Evolutionary conservation across 208 protist genomes (phyloP).

Genomic region (Herpetomonas samuelpessoai): DNA sequence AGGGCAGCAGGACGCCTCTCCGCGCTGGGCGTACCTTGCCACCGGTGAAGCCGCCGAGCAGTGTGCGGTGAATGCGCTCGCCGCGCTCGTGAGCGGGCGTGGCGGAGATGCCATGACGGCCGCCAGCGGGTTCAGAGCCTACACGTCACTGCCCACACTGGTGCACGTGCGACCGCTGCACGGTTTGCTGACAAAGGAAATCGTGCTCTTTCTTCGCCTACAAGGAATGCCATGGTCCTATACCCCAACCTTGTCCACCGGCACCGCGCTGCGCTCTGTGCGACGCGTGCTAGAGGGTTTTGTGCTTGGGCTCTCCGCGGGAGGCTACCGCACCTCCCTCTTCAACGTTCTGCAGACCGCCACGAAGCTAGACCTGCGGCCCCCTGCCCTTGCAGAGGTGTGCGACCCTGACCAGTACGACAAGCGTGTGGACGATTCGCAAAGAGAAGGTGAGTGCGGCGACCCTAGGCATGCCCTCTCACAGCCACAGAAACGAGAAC

Average conservation of each 20-base stretch:
- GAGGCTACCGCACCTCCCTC: slow-evolving; percentile 57
- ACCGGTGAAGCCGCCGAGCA: too few species aligned
- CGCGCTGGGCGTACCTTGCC: too few species aligned
- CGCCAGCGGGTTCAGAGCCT: slow-evolving; percentile 33
- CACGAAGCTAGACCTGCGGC: slow-evolving; percentile 36
- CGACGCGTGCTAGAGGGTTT: slow-evolving; percentile 67
- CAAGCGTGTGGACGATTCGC: neutral
- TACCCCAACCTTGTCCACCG: slow-evolving; percentile 53
- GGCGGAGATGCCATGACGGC: slow-evolving; percentile 42
- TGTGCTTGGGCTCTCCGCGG: slow-evolving; percentile 39
- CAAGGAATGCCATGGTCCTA: slow-evolving; percentile 41
- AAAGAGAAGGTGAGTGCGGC: neutral
- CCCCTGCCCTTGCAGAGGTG: slow-evolving; percentile 17
- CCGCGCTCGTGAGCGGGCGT: too few species aligned
- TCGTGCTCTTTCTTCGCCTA: slow-evolving; percentile 53
- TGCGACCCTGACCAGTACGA: slow-evolving; percentile 6
- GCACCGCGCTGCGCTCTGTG: slow-evolving; percentile 42
- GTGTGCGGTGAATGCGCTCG: too few species aligned
- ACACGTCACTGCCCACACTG: slow-evolving; percentile 36
- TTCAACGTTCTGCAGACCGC: slow-evolving; percentile 83
- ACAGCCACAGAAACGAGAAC: too few species aligned
- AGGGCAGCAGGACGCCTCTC: neutral
- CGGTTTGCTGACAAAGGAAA: slow-evolving; percentile 58
- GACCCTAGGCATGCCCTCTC: too few species aligned
- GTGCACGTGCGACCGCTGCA: slow-evolving; percentile 68